Base-by-base conservation (phyloP, 352 stramenopile genomes). In the Hyaloperonospora brassicae region DNA sequence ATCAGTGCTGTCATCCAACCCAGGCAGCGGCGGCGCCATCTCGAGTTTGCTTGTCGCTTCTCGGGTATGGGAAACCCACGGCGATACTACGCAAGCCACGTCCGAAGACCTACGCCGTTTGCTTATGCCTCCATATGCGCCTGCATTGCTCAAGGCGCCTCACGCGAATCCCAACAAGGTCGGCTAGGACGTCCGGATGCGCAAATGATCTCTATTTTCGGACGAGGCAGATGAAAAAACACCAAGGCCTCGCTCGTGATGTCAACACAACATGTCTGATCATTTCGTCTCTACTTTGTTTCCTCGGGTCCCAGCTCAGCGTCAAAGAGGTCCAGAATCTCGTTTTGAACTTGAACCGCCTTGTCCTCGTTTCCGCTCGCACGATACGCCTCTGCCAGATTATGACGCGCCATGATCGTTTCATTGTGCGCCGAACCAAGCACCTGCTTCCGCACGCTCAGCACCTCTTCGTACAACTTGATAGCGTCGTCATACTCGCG, bases 91-190 rank as follows among this genome's bases (percentile, higher is more conserved):
- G 1, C 79, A 91, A 47, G 81, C 81, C 22, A 87, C 81, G 0
- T 80, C 82, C 4, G 82, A 91, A 52, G 84, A 94, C 56, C 52
- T 94, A 22, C 79, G 82, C 8, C 81, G 79, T 35, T 63, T 91
- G 51, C 70, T 94, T 6, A 67, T 89, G 14, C 69, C 77, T 7
- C 84, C 84, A 0, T 71, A 89, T 30, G 81, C 84, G 0, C 84
- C 84, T 9, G 73, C 77, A 44, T 57, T 94, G 64, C 66, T 94
- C 14, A 91, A 90, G 46, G 70, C 76, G 1, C 73, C 87, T 30
- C 80, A 91, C 27, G 78, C 81, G 5, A 94, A 94, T 53, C 79
- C 81, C n/a, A 84, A 94, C 43, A 87, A 88, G 61, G 86, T 94
- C 34, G 84, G 81, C 5, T 89, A 70, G 58, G 34, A 21, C 12